phyloP scores from a whole-genome alignment of 352 stramenopile species.

The Pythium oligandrum region DNA sequence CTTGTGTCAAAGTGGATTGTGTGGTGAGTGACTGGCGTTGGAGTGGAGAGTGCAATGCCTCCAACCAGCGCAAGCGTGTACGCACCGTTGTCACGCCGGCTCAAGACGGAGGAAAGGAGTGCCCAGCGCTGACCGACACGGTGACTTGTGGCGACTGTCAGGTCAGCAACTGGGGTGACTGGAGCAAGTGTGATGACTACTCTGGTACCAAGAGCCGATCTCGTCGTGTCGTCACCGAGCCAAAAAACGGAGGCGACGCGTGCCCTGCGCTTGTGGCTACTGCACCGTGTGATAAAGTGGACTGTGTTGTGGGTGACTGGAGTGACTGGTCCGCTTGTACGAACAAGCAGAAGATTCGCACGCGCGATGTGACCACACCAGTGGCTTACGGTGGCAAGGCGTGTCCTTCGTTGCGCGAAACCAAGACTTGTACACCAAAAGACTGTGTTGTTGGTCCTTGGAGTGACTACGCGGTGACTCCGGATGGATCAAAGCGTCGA shows the following conservation, averaged over 20 bases:
- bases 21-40: constrained; percentile 10
- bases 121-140: constrained; percentile 29
- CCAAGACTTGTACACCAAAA: constrained; percentile 15
- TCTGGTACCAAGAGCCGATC: constrained; percentile 27
- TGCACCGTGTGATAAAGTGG: constrained; percentile 29
- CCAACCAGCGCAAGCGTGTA: constrained; percentile 10
- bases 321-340: constrained; percentile 26
- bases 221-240: constrained; percentile 20
- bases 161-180: constrained; percentile 30
- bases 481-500: neutral
- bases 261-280: constrained; percentile 32
- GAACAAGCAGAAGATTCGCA: constrained; percentile 12
- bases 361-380: constrained; percentile 13
- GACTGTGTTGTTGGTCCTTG: constrained; percentile 21
- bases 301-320: constrained; percentile 59
- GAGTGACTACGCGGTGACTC: constrained; percentile 5
- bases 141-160: constrained; percentile 30
- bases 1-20: constrained; percentile 11
- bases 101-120: constrained; percentile 15
- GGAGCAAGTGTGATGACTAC: constrained; percentile 25
- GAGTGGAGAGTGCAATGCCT: constrained; percentile 15
- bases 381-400: constrained; percentile 16
- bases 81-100: constrained; percentile 13
- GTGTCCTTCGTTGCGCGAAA: constrained; percentile 21
- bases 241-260: constrained; percentile 29